phyloP scores from a whole-genome alignment of 768 basidiomycete species.

The Auriscalpium vulgare region DNA sequence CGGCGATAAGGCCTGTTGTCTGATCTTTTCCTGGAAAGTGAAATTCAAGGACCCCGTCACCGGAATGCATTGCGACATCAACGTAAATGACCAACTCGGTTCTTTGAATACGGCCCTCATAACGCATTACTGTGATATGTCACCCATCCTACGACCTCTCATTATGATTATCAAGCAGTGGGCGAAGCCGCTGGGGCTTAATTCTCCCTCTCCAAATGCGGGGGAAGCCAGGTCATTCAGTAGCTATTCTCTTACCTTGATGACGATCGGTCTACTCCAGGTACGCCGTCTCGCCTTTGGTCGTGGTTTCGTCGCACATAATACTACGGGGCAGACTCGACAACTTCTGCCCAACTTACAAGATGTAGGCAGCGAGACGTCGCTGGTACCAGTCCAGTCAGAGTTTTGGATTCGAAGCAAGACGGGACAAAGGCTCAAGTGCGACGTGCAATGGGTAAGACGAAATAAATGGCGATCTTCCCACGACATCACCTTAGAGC shows the following conservation, averaged over 20 bases:
- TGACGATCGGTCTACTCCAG: constrained; percentile 56
- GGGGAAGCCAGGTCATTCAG: constrained; percentile 36
- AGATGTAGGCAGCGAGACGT: constrained; percentile 20
- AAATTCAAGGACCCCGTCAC: constrained; percentile 40
- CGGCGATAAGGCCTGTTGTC: background rate
- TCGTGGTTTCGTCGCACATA: background rate
- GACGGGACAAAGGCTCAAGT: constrained; percentile 1
- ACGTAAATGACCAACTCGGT: constrained; percentile 57
- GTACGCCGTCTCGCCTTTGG: constrained; percentile 23
- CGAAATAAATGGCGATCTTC: constrained; percentile 2
- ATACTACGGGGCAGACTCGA: constrained; percentile 25
- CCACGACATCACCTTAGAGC: constrained; percentile 1
- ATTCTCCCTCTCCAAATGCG: constrained; percentile 29
- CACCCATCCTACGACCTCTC: constrained; percentile 36
- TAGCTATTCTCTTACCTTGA: constrained; percentile 53
- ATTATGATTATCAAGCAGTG: constrained; percentile 47
- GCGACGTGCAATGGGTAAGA: constrained; percentile 9
- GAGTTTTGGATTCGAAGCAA: constrained; percentile 1
- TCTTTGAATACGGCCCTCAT: constrained; percentile 43
- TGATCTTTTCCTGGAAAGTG: constrained; percentile 28
- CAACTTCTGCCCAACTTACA: constrained; percentile 48
- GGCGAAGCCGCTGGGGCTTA: constrained; percentile 47
- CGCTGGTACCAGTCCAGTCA: constrained; percentile 2
- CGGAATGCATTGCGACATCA: constrained; percentile 42
- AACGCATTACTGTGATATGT: constrained; percentile 39